A percentile compares a stretch with the other conserved stretches of the same genome.
These are phyloP conservation scores for Pisolithus sp. DNA, from an alignment of 768 basidiomycete species.

Conservation along the genomic window DNA sequence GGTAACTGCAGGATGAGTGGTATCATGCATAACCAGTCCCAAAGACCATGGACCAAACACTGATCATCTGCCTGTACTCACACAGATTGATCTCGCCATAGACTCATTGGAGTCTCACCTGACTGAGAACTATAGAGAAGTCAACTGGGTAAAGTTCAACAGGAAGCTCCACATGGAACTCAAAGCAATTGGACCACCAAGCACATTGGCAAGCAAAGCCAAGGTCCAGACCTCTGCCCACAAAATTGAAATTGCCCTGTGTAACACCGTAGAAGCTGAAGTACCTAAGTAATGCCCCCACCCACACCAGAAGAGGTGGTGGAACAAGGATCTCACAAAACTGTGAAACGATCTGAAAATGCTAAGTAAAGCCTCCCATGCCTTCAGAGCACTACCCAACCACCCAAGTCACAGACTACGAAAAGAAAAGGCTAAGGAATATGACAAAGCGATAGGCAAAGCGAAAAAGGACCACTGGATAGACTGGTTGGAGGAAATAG, in stretches of 20 bases:
- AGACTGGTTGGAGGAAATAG: conserved; percentile 21
- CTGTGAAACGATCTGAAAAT: conserved; percentile 11
- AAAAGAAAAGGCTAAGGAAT: conserved; percentile 8
- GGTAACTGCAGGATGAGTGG: not conserved
- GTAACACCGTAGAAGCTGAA: conserved; percentile 9
- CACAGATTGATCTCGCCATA: not conserved
- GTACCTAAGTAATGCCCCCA: conserved; percentile 15
- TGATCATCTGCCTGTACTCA: conserved; percentile 11
- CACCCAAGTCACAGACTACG: conserved; percentile 22
- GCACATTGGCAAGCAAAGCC: not conserved
- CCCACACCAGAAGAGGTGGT: conserved; percentile 29
- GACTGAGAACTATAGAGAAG: conserved; percentile 1
- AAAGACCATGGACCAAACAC: not conserved
- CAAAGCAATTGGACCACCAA: not conserved
- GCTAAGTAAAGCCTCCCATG: conserved; percentile 5
- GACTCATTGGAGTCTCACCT: no score
- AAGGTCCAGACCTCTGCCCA: conserved; percentile 7
- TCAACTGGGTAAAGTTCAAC: conserved; percentile 7
- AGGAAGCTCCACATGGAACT: not conserved
- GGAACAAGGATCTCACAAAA: conserved; percentile 22
- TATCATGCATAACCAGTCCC: not conserved
- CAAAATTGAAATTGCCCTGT: not conserved
- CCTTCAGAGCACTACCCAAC: conserved; percentile 1
- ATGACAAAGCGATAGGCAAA: conserved; percentile 8
- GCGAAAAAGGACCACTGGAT: conserved; percentile 17